phyloP scores from a whole-genome alignment of 164 flowering plant species.

The Brasenia schreberi region DNA sequence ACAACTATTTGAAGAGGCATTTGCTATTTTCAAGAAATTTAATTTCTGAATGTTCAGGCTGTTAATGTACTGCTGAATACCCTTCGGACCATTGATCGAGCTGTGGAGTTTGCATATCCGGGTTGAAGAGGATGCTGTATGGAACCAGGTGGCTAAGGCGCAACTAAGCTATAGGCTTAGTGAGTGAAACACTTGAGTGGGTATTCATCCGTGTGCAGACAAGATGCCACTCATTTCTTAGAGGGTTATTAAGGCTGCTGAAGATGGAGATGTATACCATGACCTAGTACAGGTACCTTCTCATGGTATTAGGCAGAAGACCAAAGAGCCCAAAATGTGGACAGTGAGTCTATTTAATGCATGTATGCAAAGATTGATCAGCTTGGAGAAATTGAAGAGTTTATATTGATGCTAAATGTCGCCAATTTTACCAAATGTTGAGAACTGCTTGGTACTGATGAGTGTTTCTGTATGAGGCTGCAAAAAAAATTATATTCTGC shows the following conservation, averaged over 20 bases:
- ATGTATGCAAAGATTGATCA: conserved; percentile 97
- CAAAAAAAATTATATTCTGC: conserved; percentile 93
- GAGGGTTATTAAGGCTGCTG: conserved; percentile 85
- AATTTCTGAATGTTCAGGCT: conserved; percentile 96
- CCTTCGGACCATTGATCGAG: conserved; percentile 73
- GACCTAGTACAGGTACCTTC: conserved; percentile 87
- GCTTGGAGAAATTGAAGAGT: conserved; percentile 91
- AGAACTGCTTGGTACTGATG: no score
- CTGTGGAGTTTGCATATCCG: conserved; percentile 99
- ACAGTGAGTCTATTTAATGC: conserved; percentile 98
- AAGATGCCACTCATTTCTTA: conserved; percentile 81
- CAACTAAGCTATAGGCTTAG: conserved; percentile 87
- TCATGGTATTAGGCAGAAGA: conserved; percentile 96
- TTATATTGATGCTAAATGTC: conserved; percentile 97
- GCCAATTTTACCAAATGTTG: conserved; percentile 84
- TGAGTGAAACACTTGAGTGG: conserved; percentile 97
- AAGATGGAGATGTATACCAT: conserved; percentile 78
- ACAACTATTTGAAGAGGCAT: conserved; percentile 88
- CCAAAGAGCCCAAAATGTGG: conserved; percentile 96
- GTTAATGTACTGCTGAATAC: conserved; percentile 91
- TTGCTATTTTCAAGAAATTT: conserved; percentile 95
- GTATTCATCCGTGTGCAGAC: no score
- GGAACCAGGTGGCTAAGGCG: conserved; percentile 99
- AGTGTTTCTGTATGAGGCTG: conserved; percentile 61
- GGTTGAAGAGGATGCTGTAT: conserved; percentile 99